These are phyloP conservation scores for Puccinia novopanici DNA, from an alignment of 1,284 basidiomycete genomes.

Conservation along the genomic window DNA sequence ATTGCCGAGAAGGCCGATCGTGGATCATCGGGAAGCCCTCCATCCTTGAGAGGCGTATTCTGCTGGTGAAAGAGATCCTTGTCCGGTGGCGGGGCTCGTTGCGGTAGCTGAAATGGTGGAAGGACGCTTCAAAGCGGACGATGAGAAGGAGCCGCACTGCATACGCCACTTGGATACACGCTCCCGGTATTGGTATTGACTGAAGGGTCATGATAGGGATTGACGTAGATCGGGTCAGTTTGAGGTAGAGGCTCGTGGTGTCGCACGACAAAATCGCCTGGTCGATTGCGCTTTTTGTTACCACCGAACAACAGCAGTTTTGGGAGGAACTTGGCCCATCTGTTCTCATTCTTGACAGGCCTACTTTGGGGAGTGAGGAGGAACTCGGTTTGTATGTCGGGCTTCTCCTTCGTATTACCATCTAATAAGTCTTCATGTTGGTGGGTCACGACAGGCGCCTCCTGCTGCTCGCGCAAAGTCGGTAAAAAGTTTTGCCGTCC, in stretches of 20 bases:
- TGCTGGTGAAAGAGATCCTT: not conserved
- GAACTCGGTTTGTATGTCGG: not conserved
- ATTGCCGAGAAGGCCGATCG: not conserved
- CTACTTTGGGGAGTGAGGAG: constrained; percentile 15
- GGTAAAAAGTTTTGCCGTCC: not conserved
- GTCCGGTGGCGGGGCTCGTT: not conserved
- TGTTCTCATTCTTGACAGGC: not conserved
- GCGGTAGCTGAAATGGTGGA: constrained; percentile 14
- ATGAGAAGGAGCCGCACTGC: not conserved
- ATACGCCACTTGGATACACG: constrained; percentile 37
- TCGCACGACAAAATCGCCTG: not conserved
- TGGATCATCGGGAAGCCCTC: not conserved
- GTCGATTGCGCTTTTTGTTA: not conserved
- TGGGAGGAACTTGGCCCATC: not conserved
- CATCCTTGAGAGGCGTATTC: not conserved
- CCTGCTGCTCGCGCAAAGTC: not conserved
- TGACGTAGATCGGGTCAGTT: not conserved
- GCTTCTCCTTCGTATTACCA: constrained; percentile 24
- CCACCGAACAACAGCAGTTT: not conserved
- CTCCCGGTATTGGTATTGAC: constrained; percentile 24
- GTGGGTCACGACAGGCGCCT: not conserved
- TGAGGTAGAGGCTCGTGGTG: constrained; percentile 1
- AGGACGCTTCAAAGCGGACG: constrained; percentile 19
- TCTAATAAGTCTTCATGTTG: not conserved
- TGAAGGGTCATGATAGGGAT: constrained; percentile 47